Evolutionary conservation across 768 basidiomycete genomes (phyloP), one percentile per base, ranked within the genome.

Genomic region (Auricularia cornea): DNA sequence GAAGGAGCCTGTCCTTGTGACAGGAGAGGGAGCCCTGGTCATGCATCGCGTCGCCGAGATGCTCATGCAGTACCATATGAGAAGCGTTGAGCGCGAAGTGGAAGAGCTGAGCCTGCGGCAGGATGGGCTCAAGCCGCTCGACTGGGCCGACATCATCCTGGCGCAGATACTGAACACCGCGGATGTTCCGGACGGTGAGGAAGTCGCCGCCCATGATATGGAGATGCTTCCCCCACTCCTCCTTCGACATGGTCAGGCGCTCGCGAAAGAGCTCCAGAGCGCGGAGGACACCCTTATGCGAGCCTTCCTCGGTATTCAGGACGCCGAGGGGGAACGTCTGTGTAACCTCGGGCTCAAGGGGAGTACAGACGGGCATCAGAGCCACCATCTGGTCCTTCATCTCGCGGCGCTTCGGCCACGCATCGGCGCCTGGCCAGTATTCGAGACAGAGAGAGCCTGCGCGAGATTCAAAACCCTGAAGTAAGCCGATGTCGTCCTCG

Each of bases 291-390:
- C 70, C 73, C 41, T 70, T 68, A 62, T 73, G 73, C 1, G 73
- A 74, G 3, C 73, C 73, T 62, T 73, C 73, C 59, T 73, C 68
- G 11, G 72, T 65, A 62, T 73, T 68, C 59, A 73, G 70, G 2
- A 72, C 69, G 10, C 72, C 69, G 28, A 74, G 65, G 3, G 71
- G 72, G 3, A 66, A 62, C 5, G 68, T 67, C 59, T 73, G 72
- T 3, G 68, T 69, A 60, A 72, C 69, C 51, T 65, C 35, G 3
- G 64, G 41, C 8, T n/a, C 2, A 18, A 74, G 60, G 3, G 73
- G 71, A 14, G 72, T 48, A 48, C 71, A 69, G 10, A 30, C 23
- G 0, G 70, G 66, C 66, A 71, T 68, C 35, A 64, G 32, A 20
- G 20, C 29, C 8, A 60, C 35, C 1, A 64, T 59, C 26, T 41